Conservation (phyloP, 148 eudicot species). For the Silene uniflora region DNA sequence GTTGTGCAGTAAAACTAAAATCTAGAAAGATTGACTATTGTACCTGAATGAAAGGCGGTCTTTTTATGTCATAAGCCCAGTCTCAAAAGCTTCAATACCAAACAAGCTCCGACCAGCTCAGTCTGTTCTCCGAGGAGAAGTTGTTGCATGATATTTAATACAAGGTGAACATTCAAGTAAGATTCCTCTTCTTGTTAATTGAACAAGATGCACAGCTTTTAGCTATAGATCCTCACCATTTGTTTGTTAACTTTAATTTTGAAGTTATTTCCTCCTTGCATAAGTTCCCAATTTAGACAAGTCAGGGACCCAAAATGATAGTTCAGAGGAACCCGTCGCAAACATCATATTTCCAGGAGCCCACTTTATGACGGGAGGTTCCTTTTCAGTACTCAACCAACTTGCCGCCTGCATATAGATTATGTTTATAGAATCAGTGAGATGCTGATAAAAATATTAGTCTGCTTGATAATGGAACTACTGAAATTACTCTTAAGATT, state of each 20-base stretch:
- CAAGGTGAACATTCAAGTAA: constrained; percentile 11
- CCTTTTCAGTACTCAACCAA: constrained; percentile 83
- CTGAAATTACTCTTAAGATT: background rate
- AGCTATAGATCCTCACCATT: constrained; percentile 1
- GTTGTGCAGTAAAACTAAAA: constrained; percentile 5
- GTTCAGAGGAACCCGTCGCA: constrained; percentile 91
- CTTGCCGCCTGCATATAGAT: constrained; percentile 64
- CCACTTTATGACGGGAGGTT: constrained; percentile 93
- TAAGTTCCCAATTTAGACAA: constrained; percentile 86
- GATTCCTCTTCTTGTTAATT: background rate
- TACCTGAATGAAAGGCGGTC: constrained; percentile 26
- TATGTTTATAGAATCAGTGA: background rate
- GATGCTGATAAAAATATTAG: background rate
- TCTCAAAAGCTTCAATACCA: background rate
- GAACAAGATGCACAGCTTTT: constrained; percentile 4
- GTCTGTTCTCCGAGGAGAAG: background rate
- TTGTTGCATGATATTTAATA: constrained; percentile 8
- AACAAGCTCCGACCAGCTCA: background rate
- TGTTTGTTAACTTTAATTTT: constrained; percentile 3
- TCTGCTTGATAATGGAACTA: background rate
- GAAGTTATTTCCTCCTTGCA: constrained; percentile 65
- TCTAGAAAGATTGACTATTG: constrained; percentile 10
- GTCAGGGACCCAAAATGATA: constrained; percentile 97
- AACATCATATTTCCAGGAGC: constrained; percentile 92
- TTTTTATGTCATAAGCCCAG: constrained; percentile 3